Conservation (phyloP, 495 filamentous ascomycete genomes). For the Aspergillus diversus region DNA sequence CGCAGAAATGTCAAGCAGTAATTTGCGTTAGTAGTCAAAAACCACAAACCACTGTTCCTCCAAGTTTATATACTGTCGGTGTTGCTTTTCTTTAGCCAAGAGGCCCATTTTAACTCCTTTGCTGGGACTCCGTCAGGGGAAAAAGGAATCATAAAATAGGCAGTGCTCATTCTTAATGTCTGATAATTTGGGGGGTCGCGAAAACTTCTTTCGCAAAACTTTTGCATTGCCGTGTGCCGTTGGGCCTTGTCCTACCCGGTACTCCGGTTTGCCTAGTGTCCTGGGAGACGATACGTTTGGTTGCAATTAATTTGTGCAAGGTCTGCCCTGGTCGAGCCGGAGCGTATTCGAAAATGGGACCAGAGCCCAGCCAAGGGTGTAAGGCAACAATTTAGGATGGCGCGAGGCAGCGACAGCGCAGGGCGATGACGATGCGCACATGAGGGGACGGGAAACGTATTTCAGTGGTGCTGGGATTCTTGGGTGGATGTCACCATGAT, state of each 20-base stretch:
- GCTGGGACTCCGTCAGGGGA: too few relatives aligned
- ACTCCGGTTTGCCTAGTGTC: conserved; percentile 25
- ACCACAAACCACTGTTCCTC: conserved; percentile 14
- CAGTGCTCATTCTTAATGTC: too few relatives aligned
- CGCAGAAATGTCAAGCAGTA: conserved; percentile 24
- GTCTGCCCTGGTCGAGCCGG: conserved; percentile 18
- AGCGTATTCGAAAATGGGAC: conserved; percentile 10
- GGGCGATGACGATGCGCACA: conserved; percentile 24
- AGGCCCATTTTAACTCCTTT: neutral
- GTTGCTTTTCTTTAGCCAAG: conserved; percentile 3
- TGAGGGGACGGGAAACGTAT: conserved; percentile 16
- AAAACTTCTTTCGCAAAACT: neutral
- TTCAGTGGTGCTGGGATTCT: conserved; percentile 22
- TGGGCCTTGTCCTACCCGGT: conserved; percentile 29
- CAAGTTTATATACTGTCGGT: conserved; percentile 6
- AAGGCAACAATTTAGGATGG: conserved; percentile 25
- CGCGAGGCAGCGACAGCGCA: conserved; percentile 26
- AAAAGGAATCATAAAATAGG: too few relatives aligned
- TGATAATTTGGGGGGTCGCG: neutral
- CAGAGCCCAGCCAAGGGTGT: conserved; percentile 16
- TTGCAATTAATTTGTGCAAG: conserved; percentile 16
- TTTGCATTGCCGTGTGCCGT: conserved; percentile 8
- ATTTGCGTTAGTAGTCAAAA: conserved; percentile 21
- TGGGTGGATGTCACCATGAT: conserved; percentile 28
- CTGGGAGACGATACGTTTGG: conserved; percentile 11